Evolutionary conservation across 2,329 filamentous ascomycete species (phyloP).

Genomic region (Xylaria sp.): DNA sequence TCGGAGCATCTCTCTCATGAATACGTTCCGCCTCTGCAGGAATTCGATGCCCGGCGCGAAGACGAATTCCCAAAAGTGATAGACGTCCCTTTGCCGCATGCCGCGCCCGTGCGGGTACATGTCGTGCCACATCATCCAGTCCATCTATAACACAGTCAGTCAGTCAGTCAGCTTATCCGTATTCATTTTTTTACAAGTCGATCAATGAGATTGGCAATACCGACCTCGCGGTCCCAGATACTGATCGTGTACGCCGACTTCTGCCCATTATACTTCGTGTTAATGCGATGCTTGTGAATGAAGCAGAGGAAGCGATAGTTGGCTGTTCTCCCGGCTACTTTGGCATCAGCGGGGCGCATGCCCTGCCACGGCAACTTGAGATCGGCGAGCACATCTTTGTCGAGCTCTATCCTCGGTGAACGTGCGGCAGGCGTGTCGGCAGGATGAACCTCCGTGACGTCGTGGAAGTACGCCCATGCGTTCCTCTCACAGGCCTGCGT

Average conservation of each 20-base stretch:
- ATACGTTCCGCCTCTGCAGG: neutral
- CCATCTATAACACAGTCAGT: neutral
- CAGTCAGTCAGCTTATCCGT: neutral
- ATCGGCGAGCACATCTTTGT: neutral
- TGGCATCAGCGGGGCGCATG: neutral
- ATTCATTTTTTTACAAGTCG: neutral
- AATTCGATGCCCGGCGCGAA: neutral
- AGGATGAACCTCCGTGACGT: neutral
- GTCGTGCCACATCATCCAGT: neutral
- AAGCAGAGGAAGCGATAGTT: constrained; percentile 3
- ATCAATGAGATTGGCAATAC: neutral
- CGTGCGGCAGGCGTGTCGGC: neutral
- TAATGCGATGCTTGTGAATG: neutral
- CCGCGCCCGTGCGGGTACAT: neutral
- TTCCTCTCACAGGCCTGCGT: neutral
- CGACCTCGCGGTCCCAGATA: constrained; percentile 1
- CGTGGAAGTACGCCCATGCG: constrained; percentile 1
- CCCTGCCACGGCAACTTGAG: neutral
- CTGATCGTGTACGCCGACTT: neutral
- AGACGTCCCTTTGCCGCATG: neutral
- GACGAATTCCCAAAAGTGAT: neutral
- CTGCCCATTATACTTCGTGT: neutral
- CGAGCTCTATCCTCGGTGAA: neutral
- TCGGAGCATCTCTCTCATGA: neutral
- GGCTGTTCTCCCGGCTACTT: neutral